Conservation (phyloP, 2,329 filamentous ascomycete genomes). For the Fusarium tjaetaba region DNA sequence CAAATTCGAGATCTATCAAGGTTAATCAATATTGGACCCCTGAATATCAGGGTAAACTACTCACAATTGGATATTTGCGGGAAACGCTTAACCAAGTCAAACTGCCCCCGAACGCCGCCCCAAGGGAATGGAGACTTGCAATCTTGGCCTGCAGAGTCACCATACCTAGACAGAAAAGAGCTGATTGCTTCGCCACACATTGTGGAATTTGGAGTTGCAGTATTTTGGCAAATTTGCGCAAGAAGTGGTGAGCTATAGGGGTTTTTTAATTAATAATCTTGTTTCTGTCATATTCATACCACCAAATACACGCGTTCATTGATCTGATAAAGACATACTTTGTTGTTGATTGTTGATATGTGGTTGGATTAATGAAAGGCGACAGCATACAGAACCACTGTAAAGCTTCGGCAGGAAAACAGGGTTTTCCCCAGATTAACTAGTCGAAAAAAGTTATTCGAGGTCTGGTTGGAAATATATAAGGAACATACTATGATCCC, state of each 20-base stretch:
- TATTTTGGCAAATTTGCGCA: accelerated
- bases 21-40: accelerated
- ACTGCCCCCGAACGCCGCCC: accelerated
- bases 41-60: accelerated
- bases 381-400: accelerated
- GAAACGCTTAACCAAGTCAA: neutral
- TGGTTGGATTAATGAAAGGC: neutral
- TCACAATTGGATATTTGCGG: neutral
- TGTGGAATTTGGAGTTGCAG: accelerated
- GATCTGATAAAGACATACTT: neutral
- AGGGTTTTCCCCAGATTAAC: accelerated
- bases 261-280: accelerated
- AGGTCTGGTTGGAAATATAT: accelerated
- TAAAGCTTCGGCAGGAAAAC: accelerated
- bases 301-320: accelerated
- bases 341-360: accelerated
- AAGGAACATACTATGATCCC: neutral
- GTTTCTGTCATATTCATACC: accelerated
- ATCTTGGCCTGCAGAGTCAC: neutral
- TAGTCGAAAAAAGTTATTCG: neutral
- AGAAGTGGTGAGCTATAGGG: accelerated
- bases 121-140: accelerated
- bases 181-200: accelerated
- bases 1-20: neutral
- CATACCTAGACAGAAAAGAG: neutral